Evolutionary conservation across 2,329 filamentous ascomycete species (phyloP).

Genomic region (Ophiostoma pallidulum): DNA sequence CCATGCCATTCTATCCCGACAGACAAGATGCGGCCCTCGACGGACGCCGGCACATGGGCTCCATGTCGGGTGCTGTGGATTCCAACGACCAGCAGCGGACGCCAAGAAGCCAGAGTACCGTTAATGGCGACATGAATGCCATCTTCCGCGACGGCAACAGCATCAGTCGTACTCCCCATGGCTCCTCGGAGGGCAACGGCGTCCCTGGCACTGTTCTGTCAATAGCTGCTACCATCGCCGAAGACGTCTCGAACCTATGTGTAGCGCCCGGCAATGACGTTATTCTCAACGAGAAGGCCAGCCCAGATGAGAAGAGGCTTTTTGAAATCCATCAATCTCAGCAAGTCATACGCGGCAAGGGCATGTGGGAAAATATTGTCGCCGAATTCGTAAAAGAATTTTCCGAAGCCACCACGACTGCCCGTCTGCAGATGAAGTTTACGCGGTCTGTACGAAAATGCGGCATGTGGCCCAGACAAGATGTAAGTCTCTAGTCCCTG

Average conservation of each 20-base stretch:
- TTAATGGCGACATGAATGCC: background rate
- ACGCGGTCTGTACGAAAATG: slow-evolving; percentile 41
- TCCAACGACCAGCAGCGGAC: background rate
- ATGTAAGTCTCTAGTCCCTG: slow-evolving; percentile 33
- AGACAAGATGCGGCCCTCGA: too few species aligned
- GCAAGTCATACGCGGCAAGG: slow-evolving; percentile 40
- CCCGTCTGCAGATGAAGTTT: slow-evolving; percentile 48
- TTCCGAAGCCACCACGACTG: slow-evolving; percentile 22
- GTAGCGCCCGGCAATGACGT: background rate
- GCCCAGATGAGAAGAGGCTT: slow-evolving; percentile 39
- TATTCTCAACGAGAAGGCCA: slow-evolving; percentile 34
- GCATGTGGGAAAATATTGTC: slow-evolving; percentile 49
- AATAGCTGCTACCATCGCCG: too few species aligned
- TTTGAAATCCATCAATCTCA: slow-evolving; percentile 39
- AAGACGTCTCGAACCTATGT: background rate
- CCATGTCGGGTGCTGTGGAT: too few species aligned
- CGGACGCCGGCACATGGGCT: too few species aligned
- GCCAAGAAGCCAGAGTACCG: background rate
- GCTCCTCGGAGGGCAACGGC: background rate
- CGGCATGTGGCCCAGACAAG: slow-evolving; percentile 37
- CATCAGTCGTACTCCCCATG: background rate
- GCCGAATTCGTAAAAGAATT: slow-evolving; percentile 32
- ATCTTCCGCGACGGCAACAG: background rate
- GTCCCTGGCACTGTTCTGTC: too few species aligned
- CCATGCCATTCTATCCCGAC: too few species aligned